Conservation (phyloP, 495 filamentous ascomycete genomes). For the Lichina pygmaea region DNA sequence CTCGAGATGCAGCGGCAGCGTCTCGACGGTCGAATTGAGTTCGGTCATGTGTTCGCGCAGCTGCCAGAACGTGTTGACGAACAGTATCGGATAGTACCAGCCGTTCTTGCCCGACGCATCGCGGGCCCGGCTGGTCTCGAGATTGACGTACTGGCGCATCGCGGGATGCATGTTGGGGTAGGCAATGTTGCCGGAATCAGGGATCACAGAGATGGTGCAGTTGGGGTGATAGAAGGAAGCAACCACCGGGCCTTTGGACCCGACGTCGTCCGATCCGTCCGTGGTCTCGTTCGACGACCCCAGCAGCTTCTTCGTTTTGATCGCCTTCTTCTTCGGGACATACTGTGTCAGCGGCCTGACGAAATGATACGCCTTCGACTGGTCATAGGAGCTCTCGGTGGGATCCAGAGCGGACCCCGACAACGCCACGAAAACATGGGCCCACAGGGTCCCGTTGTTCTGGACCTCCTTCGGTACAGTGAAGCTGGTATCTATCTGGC, state of each 20-base stretch:
- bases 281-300: conserved; percentile 21
- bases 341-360: conserved; percentile 67
- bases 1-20: conserved; percentile 58
- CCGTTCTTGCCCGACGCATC: conserved; percentile 67
- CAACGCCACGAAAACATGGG: conserved; percentile 69
- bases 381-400: conserved; percentile 36
- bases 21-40: conserved; percentile 72
- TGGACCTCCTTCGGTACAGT: conserved; percentile 55
- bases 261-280: conserved; percentile 5
- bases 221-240: conserved; percentile 89
- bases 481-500: conserved; percentile 54
- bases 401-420: conserved; percentile 55
- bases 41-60: conserved; percentile 72
- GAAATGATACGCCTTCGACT: conserved; percentile 53
- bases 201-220: conserved; percentile 67
- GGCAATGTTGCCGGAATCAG: conserved; percentile 40
- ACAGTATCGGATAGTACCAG: conserved; percentile 92
- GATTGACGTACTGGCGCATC: conserved; percentile 42
- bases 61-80: conserved; percentile 93
- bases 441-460: conserved; percentile 80
- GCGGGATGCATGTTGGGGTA: conserved; percentile 47
- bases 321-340: conserved; percentile 68
- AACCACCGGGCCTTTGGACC: conserved; percentile 16
- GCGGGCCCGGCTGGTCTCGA: conserved; percentile 46
- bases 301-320: conserved; percentile 76